A percentile compares a stretch with the other conserved stretches of the same genome.
phyloP scores from a whole-genome alignment of 495 filamentous ascomycete species.

The Penicillium canariense region DNA sequence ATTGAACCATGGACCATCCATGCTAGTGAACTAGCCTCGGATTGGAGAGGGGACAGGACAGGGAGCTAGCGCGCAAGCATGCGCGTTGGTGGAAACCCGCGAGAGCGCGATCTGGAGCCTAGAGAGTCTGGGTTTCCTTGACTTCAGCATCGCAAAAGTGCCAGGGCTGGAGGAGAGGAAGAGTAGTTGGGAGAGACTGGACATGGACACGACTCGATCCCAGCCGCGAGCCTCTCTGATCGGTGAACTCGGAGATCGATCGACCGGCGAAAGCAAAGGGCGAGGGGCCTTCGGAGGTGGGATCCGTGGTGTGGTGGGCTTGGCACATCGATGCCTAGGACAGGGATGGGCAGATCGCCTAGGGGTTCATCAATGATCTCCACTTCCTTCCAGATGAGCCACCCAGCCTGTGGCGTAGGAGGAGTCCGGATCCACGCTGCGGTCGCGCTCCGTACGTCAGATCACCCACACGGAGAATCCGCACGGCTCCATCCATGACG shows the following conservation, averaged over 20 bases:
- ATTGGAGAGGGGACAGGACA: neutral
- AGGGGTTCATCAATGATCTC: constrained; percentile 26
- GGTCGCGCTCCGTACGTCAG: constrained; percentile 25
- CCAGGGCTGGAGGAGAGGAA: neutral
- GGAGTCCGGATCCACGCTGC: constrained; percentile 10
- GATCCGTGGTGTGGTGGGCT: constrained; percentile 15
- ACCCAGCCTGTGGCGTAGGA: constrained; percentile 9
- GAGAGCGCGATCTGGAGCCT: neutral
- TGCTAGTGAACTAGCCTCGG: neutral
- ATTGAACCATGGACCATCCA: neutral
- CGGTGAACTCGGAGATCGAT: constrained; percentile 28
- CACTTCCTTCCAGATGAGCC: constrained; percentile 30
- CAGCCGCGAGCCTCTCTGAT: constrained; percentile 22
- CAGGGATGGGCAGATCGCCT: constrained; percentile 24
- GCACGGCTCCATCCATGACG: constrained; percentile 14
- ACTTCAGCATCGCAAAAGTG: neutral
- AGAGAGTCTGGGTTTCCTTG: too few species aligned
- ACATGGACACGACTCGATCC: constrained; percentile 21
- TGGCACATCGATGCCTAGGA: constrained; percentile 6
- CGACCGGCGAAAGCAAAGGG: constrained; percentile 12
- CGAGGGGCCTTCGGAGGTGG: constrained; percentile 7
- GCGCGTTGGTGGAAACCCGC: neutral
- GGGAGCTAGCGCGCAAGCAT: neutral
- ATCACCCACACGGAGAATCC: constrained; percentile 22
- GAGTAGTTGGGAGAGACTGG: neutral